Evolutionary conservation across 1,284 basidiomycete genomes (phyloP), one percentile per base, ranked within the genome.

Genomic region (Sphagnurus paluster): DNA sequence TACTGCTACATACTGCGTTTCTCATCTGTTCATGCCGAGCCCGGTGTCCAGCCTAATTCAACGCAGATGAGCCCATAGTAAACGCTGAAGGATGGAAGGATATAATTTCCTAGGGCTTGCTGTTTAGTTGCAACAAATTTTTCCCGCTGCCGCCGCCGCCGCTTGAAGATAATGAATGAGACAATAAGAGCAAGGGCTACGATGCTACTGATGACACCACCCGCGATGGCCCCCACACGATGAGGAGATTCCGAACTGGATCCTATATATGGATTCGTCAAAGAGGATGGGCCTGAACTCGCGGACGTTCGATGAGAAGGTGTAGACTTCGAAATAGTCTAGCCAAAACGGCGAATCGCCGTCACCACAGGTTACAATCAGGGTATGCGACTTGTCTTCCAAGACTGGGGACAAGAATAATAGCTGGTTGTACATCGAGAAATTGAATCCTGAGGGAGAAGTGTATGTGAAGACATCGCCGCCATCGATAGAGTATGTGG

Each of bases 361-460:
- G 9, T 29, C 20, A 11, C 48, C 39, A 38, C 47, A 44, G 35
- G 52, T 53, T 16, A 56, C 49, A 10, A 53, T 48, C 4, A 59
- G 47, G 2, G 50, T 53, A 37, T 59, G 55, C 10, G 48, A 17
- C 13, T 50, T 52, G 16, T 29, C 38, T 14, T 13, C 16, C 8
- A 56, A 41, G 5, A n/a, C 19, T 2, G 49, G 23, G 7, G 53
- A 55, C 23, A 50, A 47, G 32, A 48, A 58, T 36, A 56, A 55
- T n/a, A 43, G 40, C 25, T 52, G 39, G 23, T 43, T 32, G 25
- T 53, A 55, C 25, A 24, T 26, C n/a, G 17, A 13, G 9, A 14
- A 26, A 20, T 17, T 38, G 10, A 6, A 17, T n/a, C n/a, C 28
- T 16, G 29, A n/a, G 5, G 35, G 9, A 26, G 36, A 25, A 10